A percentile compares a stretch with the other conserved stretches of the same genome.
phyloP scores from a whole-genome alignment of 75 land plant species.

The Picea glauca region DNA sequence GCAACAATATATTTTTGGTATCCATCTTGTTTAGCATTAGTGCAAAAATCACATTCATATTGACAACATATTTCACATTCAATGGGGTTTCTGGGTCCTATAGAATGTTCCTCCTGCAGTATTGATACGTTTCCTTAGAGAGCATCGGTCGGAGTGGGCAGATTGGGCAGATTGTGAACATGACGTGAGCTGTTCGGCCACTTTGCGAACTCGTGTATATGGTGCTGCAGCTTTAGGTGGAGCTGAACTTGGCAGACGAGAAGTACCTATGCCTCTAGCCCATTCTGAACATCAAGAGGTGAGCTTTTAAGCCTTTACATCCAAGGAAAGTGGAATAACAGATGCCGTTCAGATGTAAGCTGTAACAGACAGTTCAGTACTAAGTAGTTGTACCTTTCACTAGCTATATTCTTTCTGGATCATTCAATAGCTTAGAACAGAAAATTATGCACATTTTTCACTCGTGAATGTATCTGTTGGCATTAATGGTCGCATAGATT shows the following conservation, averaged over 20 bases:
- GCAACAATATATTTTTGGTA: neutral
- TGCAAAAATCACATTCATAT: neutral
- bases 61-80: neutral
- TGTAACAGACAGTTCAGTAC: neutral
- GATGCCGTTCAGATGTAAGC: neutral
- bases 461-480: neutral
- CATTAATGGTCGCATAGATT: neutral
- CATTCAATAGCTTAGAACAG: neutral
- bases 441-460: neutral
- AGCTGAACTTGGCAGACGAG: slow-evolving; percentile 14
- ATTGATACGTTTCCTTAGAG: slow-evolving; percentile 32
- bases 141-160: slow-evolving; percentile 45
- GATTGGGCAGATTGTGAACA: slow-evolving; percentile 15
- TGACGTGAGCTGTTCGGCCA: slow-evolving; percentile 1
- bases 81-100: slow-evolving; percentile 4
- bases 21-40: neutral
- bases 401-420: neutral
- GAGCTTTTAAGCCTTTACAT: neutral
- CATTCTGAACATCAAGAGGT: slow-evolving; percentile 46
- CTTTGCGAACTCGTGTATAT: slow-evolving; percentile 5
- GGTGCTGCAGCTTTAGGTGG: slow-evolving; percentile 11
- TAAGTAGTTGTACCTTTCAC: neutral
- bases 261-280: slow-evolving; percentile 38
- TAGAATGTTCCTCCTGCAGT: slow-evolving; percentile 36
- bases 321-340: neutral